Evolutionary conservation across 1,284 basidiomycete species (phyloP), one percentile per base, ranked within the genome.

Genomic region (Cryptococcus sp.): DNA sequence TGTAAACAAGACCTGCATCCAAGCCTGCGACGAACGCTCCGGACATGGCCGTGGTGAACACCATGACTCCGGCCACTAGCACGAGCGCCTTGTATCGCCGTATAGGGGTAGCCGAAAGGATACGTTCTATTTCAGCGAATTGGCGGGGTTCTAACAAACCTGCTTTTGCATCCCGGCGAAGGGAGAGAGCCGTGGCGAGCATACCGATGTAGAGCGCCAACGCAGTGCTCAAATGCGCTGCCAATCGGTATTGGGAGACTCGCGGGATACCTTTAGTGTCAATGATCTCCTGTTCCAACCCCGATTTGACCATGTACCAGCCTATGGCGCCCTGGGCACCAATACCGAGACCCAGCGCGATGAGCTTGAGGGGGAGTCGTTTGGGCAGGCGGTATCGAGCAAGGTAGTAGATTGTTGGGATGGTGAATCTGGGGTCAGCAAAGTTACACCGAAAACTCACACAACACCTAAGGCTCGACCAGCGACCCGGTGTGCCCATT

Each of bases 261-360:
- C 96, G 86, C 1, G 96, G 91, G 7, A 93, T 86, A 11, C 86
- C 85, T 13, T 89, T 89, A 15, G 82, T 87, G 10, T 85, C 83
- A 78, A 96, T 81, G 56, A 92, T 80, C 15, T 88, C 83, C 56
- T 90, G 84, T 65, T 92, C 88, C 10, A 99, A 80, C 1, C 96
- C 96, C 8, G 91, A 95, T 72, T 96, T 90, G 59, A 99, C 96
- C 96, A 99, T 99, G 81, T 96, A 96, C 96, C 96, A 99, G 33
- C 96, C 96, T 23, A 99, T 81, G 14, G 84, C 83, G 42, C 96
- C 96, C 75, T 98, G 77, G 36, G 86, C 86, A 31, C 90, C 94
- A 52, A 98, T 87, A 47, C 96, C 84, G 0, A 84, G 73, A 0
- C 86, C 87, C 60, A 97, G 82, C 2, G 83, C 85, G 11, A 83